Base-by-base conservation (phyloP, 306 rosid species). In the Medicago arabica region DNA sequence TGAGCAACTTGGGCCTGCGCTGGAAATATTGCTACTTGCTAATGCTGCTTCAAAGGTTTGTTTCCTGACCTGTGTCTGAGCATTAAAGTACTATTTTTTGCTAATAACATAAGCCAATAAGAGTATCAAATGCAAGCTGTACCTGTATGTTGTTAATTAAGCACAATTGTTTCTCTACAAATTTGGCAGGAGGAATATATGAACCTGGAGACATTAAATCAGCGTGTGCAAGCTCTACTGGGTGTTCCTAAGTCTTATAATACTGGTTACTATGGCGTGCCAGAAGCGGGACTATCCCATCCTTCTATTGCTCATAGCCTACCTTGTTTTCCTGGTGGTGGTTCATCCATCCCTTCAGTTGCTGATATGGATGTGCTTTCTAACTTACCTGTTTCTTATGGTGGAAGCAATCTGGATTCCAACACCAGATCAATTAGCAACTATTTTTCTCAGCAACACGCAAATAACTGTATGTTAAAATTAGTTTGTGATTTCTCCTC, bases 151-250 rank as follows among this genome's bases (percentile, higher is more conserved):
- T 18, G 47, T 63, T 58, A 21, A 31, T 23, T 28, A 58, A 67
- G 49, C 66, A 70, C 23, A 8, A 16, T 9, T 57, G 65, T 67
- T 25, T 25, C 55, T 66, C 38, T 60, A 36, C 17, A 40, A 60
- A 18, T 82, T 57, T 79, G 44, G 55, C 50, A 84, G 89, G 82
- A 77, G 10, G 88, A 82, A 18, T 88, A 86, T 75, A 77, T 71
- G 71, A 82, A 88, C 73, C 55, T 7, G 21, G 23, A 67, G 38
- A 86, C 88, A 5, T 10, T 88, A 7, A 15, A 36, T 31, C 44
- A 9, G 19, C 44, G 63, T 63, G 23, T 44, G 49, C 53, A 44
- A 39, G n/a, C 68, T 46, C 28, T 55, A 15, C 14, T n/a, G 10
- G n/a, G 1, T 1, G 4, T 11, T 14, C 1, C 11, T 14, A 7